Conservation (phyloP, 768 basidiomycete genomes). For the Cyathus striatus region DNA sequence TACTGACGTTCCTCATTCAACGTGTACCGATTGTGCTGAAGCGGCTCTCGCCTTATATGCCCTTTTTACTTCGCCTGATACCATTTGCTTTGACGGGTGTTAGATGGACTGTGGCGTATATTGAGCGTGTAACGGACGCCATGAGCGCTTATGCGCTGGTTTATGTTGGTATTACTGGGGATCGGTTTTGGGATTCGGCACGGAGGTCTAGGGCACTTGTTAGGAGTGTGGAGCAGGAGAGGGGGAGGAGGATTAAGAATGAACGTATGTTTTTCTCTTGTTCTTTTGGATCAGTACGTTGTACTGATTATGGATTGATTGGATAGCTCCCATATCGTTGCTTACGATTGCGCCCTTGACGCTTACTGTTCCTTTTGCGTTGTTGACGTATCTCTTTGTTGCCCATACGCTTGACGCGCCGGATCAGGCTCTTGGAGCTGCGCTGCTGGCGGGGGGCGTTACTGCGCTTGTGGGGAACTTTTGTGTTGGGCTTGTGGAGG, state of each 20-base stretch:
- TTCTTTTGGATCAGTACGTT: background rate
- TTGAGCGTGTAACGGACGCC: constrained; percentile 46
- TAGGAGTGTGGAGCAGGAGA: constrained; percentile 12
- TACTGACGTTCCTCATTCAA: constrained; percentile 45
- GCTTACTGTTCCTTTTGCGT: constrained; percentile 75
- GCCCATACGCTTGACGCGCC: constrained; percentile 73
- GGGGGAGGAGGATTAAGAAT: background rate
- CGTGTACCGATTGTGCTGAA: constrained; percentile 52
- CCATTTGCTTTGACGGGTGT: constrained; percentile 15
- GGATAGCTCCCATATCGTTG: constrained; percentile 58
- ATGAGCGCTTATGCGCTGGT: constrained; percentile 60
- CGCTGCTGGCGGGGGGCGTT: constrained; percentile 71
- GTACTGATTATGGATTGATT: background rate
- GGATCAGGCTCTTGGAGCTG: constrained; percentile 67
- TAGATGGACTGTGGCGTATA: constrained; percentile 49
- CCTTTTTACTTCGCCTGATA: constrained; percentile 42
- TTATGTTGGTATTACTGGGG: constrained; percentile 74
- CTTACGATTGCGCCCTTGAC: constrained; percentile 76
- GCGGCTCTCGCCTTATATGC: too few species aligned
- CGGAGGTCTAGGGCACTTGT: constrained; percentile 45
- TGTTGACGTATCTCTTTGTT: constrained; percentile 85
- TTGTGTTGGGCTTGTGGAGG: constrained; percentile 76
- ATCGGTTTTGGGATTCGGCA: constrained; percentile 57
- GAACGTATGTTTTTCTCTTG: background rate
- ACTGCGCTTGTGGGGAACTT: constrained; percentile 81